Conservation (phyloP, 306 rosid genomes). For the Rosa chinensis region DNA sequence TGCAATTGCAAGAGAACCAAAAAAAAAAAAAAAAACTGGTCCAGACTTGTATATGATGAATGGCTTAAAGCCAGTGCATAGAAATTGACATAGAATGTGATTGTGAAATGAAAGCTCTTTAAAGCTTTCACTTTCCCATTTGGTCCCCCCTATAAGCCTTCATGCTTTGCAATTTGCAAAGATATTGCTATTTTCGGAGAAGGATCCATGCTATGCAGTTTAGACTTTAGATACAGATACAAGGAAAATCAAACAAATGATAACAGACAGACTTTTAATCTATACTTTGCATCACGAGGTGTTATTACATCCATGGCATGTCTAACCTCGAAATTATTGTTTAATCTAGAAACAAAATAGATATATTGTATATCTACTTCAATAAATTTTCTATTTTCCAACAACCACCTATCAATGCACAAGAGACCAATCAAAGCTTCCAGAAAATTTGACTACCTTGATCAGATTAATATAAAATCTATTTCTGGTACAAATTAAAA, state of each 20-base stretch:
- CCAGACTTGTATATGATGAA: not conserved
- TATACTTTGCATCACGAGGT: not conserved
- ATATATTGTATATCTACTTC: not conserved
- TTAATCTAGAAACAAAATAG: not conserved
- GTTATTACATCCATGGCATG: not conserved
- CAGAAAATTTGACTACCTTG: not conserved
- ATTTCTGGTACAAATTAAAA: not conserved
- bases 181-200: not conserved
- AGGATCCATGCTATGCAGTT: not conserved
- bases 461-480: not conserved
- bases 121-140: constrained; percentile 8
- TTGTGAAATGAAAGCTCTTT: not conserved
- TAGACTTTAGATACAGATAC: not conserved
- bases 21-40: not conserved
- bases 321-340: not conserved
- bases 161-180: not conserved
- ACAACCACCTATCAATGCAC: not conserved
- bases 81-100: constrained; percentile 3
- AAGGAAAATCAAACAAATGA: not conserved
- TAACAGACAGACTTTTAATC: not conserved
- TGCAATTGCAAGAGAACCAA: not conserved
- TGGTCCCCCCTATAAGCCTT: not conserved
- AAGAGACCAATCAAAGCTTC: not conserved
- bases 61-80: not conserved
- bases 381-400: not conserved